Percentiles rank a stretch among this genome's conserved stretches.
Evolutionary conservation across 495 filamentous ascomycete species (phyloP).

Genomic region (Parmelia sp.): DNA sequence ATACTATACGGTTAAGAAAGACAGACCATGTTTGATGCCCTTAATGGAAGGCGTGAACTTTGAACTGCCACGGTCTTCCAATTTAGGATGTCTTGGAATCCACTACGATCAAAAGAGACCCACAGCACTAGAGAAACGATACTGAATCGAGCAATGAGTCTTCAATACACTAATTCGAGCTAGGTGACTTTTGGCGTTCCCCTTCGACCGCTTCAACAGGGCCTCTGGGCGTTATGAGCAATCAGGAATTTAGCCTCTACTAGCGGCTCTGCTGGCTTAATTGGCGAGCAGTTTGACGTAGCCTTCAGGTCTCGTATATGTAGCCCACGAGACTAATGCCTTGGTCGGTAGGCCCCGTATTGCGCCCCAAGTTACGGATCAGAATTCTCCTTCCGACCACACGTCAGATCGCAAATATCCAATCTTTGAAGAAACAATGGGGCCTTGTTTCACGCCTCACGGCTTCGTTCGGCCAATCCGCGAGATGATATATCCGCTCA

Average conservation of each 20-base stretch:
- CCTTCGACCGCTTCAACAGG: neutral
- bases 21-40: no score
- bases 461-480: no score
- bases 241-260: neutral
- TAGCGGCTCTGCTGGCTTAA: neutral
- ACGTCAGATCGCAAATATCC: neutral
- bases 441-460: neutral
- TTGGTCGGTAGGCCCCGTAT: neutral
- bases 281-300: neutral
- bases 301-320: neutral
- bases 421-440: neutral
- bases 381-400: neutral
- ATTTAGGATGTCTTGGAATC: neutral
- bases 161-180: neutral
- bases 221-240: neutral
- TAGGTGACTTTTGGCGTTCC: neutral
- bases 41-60: neutral
- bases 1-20: constrained; percentile 48
- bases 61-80: neutral
- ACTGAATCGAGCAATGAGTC: neutral
- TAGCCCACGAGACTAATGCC: neutral
- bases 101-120: neutral
- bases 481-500: neutral
- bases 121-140: neutral
- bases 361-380: neutral